phyloP scores from a whole-genome alignment of 495 filamentous ascomycete genomes.

The Hyaloscypha finlandica region DNA sequence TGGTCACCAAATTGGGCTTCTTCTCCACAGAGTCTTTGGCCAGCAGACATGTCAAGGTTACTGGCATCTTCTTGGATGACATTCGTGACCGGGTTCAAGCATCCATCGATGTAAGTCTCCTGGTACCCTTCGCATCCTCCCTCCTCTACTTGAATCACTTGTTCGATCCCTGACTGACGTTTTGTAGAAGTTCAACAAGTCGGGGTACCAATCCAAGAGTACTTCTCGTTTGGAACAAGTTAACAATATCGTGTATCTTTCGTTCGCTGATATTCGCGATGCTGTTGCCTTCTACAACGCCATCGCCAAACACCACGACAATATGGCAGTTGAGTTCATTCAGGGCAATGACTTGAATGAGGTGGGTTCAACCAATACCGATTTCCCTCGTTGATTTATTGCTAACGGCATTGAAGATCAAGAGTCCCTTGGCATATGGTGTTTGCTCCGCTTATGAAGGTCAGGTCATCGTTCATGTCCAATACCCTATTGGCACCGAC shows the following conservation, averaged over 20 bases:
- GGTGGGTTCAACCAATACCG: slow-evolving; percentile 29
- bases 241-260: slow-evolving; percentile 50
- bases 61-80: slow-evolving; percentile 8
- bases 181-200: slow-evolving; percentile 8
- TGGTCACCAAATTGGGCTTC: slow-evolving; percentile 4
- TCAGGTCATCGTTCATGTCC: slow-evolving; percentile 49
- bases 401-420: slow-evolving; percentile 23
- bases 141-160: neutral
- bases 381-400: neutral
- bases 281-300: slow-evolving; percentile 50
- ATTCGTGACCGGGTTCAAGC: slow-evolving; percentile 1
- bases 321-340: slow-evolving; percentile 51
- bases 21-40: slow-evolving; percentile 29
- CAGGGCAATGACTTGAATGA: slow-evolving; percentile 43
- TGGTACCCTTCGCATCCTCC: neutral
- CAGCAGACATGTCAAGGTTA: slow-evolving; percentile 24
- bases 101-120: slow-evolving; percentile 14
- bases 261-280: slow-evolving; percentile 59
- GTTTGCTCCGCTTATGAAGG: slow-evolving; percentile 46
- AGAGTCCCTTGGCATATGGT: slow-evolving; percentile 15
- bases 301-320: slow-evolving; percentile 37
- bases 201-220: neutral
- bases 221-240: slow-evolving; percentile 24
- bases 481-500: slow-evolving; percentile 32
- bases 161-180: slow-evolving; percentile 3